Conservation (phyloP, 352 stramenopile genomes). For the Pythium periplocum region DNA sequence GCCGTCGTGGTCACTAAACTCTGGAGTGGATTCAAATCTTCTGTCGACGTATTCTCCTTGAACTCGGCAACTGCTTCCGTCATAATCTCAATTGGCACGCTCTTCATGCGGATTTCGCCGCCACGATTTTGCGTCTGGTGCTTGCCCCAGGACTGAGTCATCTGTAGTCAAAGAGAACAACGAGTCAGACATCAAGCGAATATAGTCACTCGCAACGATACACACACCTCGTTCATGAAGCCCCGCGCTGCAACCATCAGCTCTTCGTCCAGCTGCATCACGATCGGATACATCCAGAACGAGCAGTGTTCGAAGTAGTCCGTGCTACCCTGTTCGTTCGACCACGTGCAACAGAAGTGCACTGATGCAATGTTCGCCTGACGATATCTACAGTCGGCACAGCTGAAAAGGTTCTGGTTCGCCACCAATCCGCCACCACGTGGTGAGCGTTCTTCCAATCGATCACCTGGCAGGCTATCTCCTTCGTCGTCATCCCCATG, state of each 20-base stretch:
- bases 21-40: constrained; percentile 74
- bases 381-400: constrained; percentile 78
- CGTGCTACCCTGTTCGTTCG: constrained; percentile 83
- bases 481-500: constrained; percentile 12
- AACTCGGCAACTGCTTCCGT: constrained; percentile 67
- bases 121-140: constrained; percentile 64
- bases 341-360: constrained; percentile 88
- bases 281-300: constrained; percentile 82
- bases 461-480: constrained; percentile 29
- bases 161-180: constrained; percentile 22
- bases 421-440: constrained; percentile 39
- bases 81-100: constrained; percentile 79
- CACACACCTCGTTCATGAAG: constrained; percentile 67
- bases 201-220: constrained; percentile 1
- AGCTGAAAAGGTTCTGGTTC: constrained; percentile 74
- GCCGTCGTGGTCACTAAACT: constrained; percentile 62
- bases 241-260: constrained; percentile 63
- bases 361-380: constrained; percentile 74
- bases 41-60: constrained; percentile 68
- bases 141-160: constrained; percentile 59
- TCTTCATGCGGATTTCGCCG: constrained; percentile 79
- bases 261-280: constrained; percentile 84
- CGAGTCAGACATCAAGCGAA: not conserved
- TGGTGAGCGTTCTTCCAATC: constrained; percentile 4
- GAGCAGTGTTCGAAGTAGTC: constrained; percentile 89